Evolutionary conservation across 352 stramenopile species (phyloP), one percentile per base, ranked within the genome.

Genomic region (Thraustotheca clavata): DNA sequence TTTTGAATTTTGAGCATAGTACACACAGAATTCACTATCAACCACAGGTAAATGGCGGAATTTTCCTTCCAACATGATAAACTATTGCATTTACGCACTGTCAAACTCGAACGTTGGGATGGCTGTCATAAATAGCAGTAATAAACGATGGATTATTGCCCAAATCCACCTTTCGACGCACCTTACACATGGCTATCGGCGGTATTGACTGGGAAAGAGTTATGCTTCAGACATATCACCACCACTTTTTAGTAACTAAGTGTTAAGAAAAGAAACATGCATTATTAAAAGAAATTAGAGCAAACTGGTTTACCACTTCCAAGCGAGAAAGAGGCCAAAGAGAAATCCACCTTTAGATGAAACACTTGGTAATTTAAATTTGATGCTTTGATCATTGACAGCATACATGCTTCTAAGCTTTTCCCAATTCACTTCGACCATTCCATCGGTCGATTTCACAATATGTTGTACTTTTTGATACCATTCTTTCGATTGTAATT

Each of bases 1-100:
- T 99, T 99, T 35, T 97, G 95, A 70, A 99, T 99, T 49, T 98
- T 94, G 35, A 99, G 80, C 76, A 99, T 89, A 36, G 96, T 96
- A 8, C 94, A 87, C 93, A 69, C 89, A 91, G 9, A 85, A 83
- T 27, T 88, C 80, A 27, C 77, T 72, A 59, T 95, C 86, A 1
- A 98, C 88, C 0, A 99, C 97, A 14, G 97, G 97, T 41, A 99
- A 73, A 69, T 99, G 96, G 34, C 94, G 91, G 72, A 99, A 99
- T 35, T 88, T 88, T 4, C 86, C 86, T 59, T 95, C 86, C 1
- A 95, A 70, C 86, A 95, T 95, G 68, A 88, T 87, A 55, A 92
- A 95, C 85, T 94, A 94, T 2, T 84, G 85, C 59, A 94, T 83
- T 85, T 94, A 94, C 16, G 86, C 86, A 47, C 84, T 94, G 67